Evolutionary conservation across 345 rosid species (phyloP).

Genomic region (Pistacia atlantica): DNA sequence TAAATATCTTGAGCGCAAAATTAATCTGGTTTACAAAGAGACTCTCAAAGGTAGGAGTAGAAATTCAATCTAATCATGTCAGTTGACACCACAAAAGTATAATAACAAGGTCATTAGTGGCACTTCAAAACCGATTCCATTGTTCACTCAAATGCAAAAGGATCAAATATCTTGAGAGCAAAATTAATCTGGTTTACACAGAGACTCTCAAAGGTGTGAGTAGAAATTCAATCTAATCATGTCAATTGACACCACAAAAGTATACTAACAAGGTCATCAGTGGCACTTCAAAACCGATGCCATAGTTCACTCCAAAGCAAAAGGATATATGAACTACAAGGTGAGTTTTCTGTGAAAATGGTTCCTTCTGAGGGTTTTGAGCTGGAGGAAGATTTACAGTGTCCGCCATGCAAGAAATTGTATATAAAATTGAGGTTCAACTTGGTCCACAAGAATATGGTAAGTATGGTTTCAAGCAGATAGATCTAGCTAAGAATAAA

Average conservation of each 20-base stretch:
- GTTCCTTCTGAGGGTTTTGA: neutral
- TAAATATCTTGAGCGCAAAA: neutral
- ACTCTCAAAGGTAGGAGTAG: neutral
- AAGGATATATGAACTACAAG: neutral
- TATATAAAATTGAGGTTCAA: neutral
- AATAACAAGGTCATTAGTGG: too few species aligned
- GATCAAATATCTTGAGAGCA: neutral
- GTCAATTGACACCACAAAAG: neutral
- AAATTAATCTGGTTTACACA: neutral
- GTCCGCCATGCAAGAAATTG: neutral
- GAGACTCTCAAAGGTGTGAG: neutral
- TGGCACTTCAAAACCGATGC: neutral
- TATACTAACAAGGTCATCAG: too few species aligned
- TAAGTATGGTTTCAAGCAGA: conserved; percentile 9
- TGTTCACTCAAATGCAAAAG: neutral
- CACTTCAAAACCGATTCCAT: too few species aligned
- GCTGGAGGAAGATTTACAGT: neutral
- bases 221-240: neutral
- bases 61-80: neutral
- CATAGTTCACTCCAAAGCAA: neutral
- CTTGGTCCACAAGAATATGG: neutral
- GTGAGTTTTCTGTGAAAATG: neutral
- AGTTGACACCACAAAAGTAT: neutral
- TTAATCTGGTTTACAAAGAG: neutral
- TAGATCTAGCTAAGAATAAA: conserved; percentile 9